Percentiles rank a stretch among this genome's conserved stretches.
These are phyloP conservation scores for Theobroma cacao DNA, from an alignment of 345 rosid species.

Conservation along the genomic window DNA sequence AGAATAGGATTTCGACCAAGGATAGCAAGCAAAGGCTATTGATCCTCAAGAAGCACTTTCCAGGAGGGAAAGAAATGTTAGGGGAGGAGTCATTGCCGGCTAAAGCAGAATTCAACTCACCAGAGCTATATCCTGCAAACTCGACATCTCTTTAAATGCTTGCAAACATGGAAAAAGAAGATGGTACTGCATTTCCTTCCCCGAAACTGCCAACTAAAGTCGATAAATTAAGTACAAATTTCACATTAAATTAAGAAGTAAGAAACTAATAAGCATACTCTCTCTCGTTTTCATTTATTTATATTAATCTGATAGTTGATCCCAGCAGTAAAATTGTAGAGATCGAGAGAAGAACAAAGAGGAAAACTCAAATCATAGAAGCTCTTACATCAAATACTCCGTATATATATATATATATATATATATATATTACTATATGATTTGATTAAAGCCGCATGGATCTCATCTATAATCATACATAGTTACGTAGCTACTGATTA, in stretches of 20 bases:
- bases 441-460: constrained; percentile 3
- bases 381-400: neutral
- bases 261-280: neutral
- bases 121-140: no score
- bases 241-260: neutral
- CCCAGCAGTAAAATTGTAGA: neutral
- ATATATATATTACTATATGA: neutral
- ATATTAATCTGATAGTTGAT: neutral
- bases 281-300: neutral
- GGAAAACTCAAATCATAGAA: neutral
- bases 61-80: neutral
- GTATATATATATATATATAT: neutral
- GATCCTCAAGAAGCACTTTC: neutral
- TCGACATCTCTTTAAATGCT: no score
- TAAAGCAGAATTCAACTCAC: neutral
- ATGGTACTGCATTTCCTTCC: no score
- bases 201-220: no score
- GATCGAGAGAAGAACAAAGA: neutral
- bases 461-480: neutral
- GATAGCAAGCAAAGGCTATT: neutral
- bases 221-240: no score
- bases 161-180: no score
- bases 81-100: neutral
- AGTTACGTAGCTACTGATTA: neutral
- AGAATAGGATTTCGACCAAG: no score